Evolutionary conservation across 176 grass and related monocot species (phyloP), one percentile per base, ranked within the genome.

Genomic region (Phoenix roebelenii): DNA sequence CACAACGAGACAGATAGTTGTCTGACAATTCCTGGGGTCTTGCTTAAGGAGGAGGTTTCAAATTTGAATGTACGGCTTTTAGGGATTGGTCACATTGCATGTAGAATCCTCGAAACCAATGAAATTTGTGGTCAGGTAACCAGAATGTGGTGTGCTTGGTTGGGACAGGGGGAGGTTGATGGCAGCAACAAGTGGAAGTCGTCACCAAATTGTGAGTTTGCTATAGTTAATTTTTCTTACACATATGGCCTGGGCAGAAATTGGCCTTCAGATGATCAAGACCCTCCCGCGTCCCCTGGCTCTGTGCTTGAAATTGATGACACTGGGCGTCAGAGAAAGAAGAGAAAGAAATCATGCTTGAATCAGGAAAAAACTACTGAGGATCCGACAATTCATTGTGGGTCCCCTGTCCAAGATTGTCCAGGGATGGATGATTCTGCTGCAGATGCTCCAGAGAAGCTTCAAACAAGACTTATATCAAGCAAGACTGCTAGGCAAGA

Each of bases 71-170:
- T 83, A 12, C 79, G 80, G 71, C 70, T 89, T 59, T 61, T 98
- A 57, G 94, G 94, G 9, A 78, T 76, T 71, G 94, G 94, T 70
- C 77, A 77, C 63, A 73, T 89, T 64, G 72, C 88, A 64, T 98
- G 83, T 63, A 80, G 74, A 83, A 75, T 88, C 22, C 64, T 51
- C 48, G 81, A 88, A 83, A 72, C 54, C 58, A 85, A 61, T 48
- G 65, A 93, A 22, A 63, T 28, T 44, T 39, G 14, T 29, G 72
- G 72, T 67, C 89, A 85, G 81, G 66, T 93, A 22, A 83, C 55
- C 65, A 93, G 78, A 57, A 93, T 98, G 56, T 89, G 87, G 87
- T 98, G 94, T 76, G 94, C 87, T 59, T 98, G 94, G 94, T 70
- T 81, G 63, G 88, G 88, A 70, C 72, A 85, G 80, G 82, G 65